Evolutionary conservation across 2,329 filamentous ascomycete species (phyloP), one percentile per base, ranked within the genome.

Genomic region (Aureobasidium sp.): DNA sequence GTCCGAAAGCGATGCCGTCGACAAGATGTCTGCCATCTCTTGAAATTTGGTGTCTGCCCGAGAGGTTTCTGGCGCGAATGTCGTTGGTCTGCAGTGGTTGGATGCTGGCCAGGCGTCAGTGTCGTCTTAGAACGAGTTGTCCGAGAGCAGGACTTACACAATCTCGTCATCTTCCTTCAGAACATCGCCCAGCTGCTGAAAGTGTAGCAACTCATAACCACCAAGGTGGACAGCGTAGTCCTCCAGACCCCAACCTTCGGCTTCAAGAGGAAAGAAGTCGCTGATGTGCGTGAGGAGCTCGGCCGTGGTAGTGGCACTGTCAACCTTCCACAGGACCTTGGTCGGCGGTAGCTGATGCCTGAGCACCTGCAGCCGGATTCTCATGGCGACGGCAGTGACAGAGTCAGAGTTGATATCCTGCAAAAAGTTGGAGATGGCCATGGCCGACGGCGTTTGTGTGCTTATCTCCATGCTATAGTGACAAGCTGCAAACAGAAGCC

Each of bases 131-230:
- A 17, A 14, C 27, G 14, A 34, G 5, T 1, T 5, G 5, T 5
- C n/a, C 6, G 3, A 1, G 11, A 4, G 12, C 9, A 27, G 55
- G 53, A 80, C 87, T 69, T 77, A 91, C 88, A 89, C 79, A 62
- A 97, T 84, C 73, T 92, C 85, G 69, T 97, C 92, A 61, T 94
- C 91, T 57, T 93, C 87, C 67, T 89, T 88, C 63, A 96, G 78
- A 11, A 94, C 78, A 48, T 82, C 81, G 15, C 80, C 78, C 6
- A 96, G 82, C 22, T 83, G 80, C 71, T 90, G 87, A 69, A 90
- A 97, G 76, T 97, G 93, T 62, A 97, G 76, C 68, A 90, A 94
- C 75, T 97, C 93, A 67, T 90, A 97, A 49, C 83, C 85, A 20
- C 75, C 78, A 3, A 96, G 81, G 74, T 95, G 89, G 34, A 96